Percentiles rank a stretch among this genome's conserved stretches.
Conservation (phyloP, 2,329 filamentous ascomycete genomes). For the Emmonsiellopsis sp. region DNA sequence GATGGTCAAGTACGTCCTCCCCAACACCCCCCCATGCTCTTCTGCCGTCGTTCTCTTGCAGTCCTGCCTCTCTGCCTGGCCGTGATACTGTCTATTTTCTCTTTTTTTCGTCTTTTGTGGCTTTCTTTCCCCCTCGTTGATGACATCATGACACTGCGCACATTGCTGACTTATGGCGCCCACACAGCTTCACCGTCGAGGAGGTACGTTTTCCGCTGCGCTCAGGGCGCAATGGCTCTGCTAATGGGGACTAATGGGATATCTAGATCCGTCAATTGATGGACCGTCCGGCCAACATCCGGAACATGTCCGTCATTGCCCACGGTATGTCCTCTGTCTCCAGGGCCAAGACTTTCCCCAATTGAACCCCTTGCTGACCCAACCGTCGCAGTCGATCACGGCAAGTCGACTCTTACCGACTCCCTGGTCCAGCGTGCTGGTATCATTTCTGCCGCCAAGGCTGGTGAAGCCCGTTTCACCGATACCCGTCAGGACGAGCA, state of each 20-base stretch:
- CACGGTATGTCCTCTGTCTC: constrained; percentile 53
- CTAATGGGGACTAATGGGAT: background rate
- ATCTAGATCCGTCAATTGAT: constrained; percentile 37
- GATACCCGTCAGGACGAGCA: constrained; percentile 97
- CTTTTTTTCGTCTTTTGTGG: constrained; percentile 6
- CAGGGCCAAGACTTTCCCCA: too few species aligned
- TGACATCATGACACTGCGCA: constrained; percentile 10
- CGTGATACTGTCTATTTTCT: background rate
- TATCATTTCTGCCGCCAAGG: constrained; percentile 98
- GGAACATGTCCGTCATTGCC: constrained; percentile 99
- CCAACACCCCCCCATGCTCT: constrained; percentile 2
- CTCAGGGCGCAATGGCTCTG: background rate
- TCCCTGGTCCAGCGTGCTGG: constrained; percentile 97
- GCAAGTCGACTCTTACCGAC: constrained; percentile 99
- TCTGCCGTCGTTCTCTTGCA: constrained; percentile 7
- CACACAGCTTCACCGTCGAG: constrained; percentile 88
- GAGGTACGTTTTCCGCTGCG: constrained; percentile 46
- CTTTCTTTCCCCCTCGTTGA: constrained; percentile 11
- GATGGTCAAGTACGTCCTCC: constrained; percentile 93
- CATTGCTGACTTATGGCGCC: constrained; percentile 21
- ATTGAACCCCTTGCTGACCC: background rate
- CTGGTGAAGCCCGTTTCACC: constrained; percentile 89
- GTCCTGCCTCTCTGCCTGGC: background rate
- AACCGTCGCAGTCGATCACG: constrained; percentile 69
- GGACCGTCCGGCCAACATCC: constrained; percentile 52